A percentile compares a stretch with the other conserved stretches of the same genome.
Conservation (phyloP, 176 grass and related monocot genomes). For the Oryza brachyantha region DNA sequence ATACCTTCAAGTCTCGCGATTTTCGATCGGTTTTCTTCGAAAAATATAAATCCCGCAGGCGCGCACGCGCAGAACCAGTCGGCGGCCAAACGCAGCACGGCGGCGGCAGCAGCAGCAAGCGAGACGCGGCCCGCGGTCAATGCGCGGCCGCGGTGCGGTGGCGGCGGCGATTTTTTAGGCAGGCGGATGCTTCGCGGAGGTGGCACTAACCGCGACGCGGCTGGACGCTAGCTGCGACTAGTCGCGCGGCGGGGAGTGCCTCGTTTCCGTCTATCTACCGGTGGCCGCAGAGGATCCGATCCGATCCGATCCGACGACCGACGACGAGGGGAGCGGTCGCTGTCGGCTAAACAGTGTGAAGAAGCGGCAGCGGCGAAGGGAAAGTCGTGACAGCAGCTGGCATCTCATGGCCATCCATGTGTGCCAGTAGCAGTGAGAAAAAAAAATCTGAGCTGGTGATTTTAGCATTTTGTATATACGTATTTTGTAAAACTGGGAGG, state of each 20-base stretch:
- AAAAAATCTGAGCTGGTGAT: neutral
- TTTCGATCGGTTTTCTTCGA: no score
- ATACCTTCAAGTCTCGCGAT: no score
- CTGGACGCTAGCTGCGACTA: neutral
- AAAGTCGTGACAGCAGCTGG: neutral
- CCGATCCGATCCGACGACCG: constrained; percentile 1
- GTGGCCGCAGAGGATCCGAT: constrained; percentile 5
- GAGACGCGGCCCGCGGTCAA: neutral
- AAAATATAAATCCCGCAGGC: no score
- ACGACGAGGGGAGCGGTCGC: neutral
- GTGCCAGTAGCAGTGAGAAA: neutral
- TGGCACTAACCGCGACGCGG: constrained; percentile 16
- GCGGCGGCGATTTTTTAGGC: neutral
- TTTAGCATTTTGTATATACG: neutral
- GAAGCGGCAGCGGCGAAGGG: no score
- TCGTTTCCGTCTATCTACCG: neutral
- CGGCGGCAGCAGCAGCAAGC: no score
- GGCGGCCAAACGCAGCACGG: no score
- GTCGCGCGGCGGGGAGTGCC: no score
- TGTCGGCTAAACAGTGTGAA: constrained; percentile 25
- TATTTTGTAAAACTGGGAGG: neutral
- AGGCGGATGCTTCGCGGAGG: neutral
- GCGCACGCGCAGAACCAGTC: no score
- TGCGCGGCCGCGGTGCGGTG: neutral
- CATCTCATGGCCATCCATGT: neutral